Base-by-base conservation (phyloP, 371 early-diverging fungal species). In the Rhizomucor miehei region DNA sequence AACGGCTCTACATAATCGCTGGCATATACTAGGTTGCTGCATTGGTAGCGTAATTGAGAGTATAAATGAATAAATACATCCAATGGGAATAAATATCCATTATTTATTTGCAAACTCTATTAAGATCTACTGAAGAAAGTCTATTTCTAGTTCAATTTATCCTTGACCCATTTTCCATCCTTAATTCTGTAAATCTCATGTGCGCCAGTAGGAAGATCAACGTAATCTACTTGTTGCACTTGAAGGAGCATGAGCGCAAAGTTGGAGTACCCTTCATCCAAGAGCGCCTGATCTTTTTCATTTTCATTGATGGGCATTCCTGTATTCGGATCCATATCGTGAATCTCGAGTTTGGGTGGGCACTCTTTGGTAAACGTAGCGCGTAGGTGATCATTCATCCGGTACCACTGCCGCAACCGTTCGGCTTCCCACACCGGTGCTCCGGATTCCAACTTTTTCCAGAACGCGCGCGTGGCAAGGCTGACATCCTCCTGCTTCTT, bases 341-440 rank as follows among this genome's bases (percentile, higher is more conserved):
- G 38, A 16, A 66, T 66, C 9, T 50, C 47, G 21, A 66, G 37
- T 14, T 44, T 8, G 14, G 44, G n/a, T 1, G 25, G 16, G 16
- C 38, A 10, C 21, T 35, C 23, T 2, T 29, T 29, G 1, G 51
- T 35, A 41, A 65, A 66, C 2, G 61, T 57, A 8, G 69, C 66
- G 4, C 73, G 68, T 21, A 73, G 35, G 20, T 55, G 57, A 55
- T 51, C 60, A 25, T 51, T 55, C 56, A 66, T 52, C 8, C 51
- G 43, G 24, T 56, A 39, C 60, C 63, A 73, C 17, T 63, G 60
- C 35, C 60, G 60, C 14, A 54, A 52, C 24, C 69, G 50, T 49
- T 73, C 69, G 11, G 58, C 57, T 47, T 73, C 62, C 73, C 73
- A 73, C 46, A 56, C 66, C 24, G 73, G 63, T 37, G 52, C 57